Conservation (phyloP, 2,329 filamentous ascomycete genomes). For the Lecanicillium sp. region DNA sequence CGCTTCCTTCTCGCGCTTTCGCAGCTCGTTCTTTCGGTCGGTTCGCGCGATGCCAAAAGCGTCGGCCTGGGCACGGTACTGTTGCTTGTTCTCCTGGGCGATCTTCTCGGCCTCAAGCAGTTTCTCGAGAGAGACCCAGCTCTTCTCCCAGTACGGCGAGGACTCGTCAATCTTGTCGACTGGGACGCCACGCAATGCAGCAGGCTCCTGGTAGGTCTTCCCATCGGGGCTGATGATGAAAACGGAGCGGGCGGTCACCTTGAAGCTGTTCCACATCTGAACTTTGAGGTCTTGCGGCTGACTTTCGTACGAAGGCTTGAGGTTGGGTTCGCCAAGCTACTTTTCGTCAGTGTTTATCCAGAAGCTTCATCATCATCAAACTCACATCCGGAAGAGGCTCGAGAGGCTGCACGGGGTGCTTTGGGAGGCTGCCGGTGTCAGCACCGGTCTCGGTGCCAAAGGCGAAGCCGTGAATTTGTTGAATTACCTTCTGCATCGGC, state of each 20-base stretch:
- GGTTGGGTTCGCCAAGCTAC: too few relatives aligned
- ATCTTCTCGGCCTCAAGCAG: conserved; percentile 23
- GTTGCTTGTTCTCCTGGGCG: conserved; percentile 19
- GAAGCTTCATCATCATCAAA: too few relatives aligned
- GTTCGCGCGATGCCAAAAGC: background rate
- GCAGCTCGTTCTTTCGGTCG: conserved; percentile 11
- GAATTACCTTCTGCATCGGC: too few relatives aligned
- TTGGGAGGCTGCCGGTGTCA: too few relatives aligned
- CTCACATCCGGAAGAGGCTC: too few relatives aligned
- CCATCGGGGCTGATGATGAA: conserved; percentile 21
- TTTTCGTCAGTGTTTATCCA: too few relatives aligned
- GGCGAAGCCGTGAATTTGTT: too few relatives aligned
- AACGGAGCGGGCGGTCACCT: conserved; percentile 7
- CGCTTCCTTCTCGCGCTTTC: conserved; percentile 20
- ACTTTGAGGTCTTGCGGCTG: too few relatives aligned
- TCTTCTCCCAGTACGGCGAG: conserved; percentile 24
- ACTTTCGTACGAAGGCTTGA: too few relatives aligned
- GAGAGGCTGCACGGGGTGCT: too few relatives aligned
- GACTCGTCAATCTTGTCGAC: conserved; percentile 24
- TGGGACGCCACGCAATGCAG: conserved; percentile 22
- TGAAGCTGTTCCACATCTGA: background rate
- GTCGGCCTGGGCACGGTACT: background rate
- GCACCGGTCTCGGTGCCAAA: too few relatives aligned
- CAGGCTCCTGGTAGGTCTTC: conserved; percentile 20
- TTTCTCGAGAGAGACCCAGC: conserved; percentile 26